Percentiles rank a stretch among this genome's conserved stretches.
Evolutionary conservation across 805 yeast genomes (phyloP).

Genomic region (Jamesozyma rosinii): DNA sequence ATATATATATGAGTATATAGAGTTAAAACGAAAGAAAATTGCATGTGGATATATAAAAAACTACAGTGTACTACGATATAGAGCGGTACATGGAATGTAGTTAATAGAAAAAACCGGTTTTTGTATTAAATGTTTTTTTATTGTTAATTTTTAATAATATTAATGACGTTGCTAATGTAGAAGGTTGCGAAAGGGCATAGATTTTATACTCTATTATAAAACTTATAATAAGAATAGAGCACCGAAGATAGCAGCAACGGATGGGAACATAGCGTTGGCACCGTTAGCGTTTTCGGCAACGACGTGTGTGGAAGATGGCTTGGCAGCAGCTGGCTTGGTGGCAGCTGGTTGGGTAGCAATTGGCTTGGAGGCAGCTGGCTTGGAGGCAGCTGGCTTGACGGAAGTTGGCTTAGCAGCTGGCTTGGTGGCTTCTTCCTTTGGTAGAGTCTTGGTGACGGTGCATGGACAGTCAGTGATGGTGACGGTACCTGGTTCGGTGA

Average conservation of each 20-base stretch:
- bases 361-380: not conserved
- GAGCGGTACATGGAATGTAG: no score
- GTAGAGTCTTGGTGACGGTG: conserved; percentile 36
- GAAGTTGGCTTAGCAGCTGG: conserved; percentile 8
- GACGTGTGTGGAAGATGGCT: not conserved
- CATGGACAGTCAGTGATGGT: conserved; percentile 86
- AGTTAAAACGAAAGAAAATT: no score
- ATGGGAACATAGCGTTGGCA: conserved; percentile 6
- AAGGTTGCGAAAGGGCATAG: no score
- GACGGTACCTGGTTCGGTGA: conserved; percentile 69
- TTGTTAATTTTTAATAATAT: no score
- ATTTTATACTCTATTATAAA: no score
- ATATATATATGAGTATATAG: no score
- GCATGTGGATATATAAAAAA: no score
- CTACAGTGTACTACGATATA: no score
- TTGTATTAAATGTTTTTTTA: no score
- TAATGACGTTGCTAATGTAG: no score
- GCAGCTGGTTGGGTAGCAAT: conserved; percentile 1
- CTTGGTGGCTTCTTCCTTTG: conserved; percentile 7
- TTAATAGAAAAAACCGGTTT: no score
- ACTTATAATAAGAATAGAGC: conserved; percentile 9
- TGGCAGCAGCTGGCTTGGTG: not conserved
- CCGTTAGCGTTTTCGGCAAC: conserved; percentile 2
- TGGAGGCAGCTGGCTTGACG: not conserved
- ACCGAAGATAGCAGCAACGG: conserved; percentile 8